Evolutionary conservation across 805 yeast species (phyloP).

Genomic region (Candida wancherniae): DNA sequence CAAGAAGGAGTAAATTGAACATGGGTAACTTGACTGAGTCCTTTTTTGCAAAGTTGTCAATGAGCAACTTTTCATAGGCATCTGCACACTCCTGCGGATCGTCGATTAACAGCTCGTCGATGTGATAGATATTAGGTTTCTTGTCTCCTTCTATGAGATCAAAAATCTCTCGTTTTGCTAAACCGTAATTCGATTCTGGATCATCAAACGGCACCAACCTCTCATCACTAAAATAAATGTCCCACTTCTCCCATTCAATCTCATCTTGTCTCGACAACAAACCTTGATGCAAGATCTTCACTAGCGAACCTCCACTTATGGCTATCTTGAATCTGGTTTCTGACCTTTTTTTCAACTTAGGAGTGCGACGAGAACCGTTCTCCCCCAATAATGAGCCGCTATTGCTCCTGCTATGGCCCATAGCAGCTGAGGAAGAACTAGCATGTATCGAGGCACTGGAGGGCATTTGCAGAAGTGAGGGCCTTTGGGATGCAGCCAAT

Average conservation of each 20-base stretch:
- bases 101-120: slow-evolving; percentile 67
- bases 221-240: slow-evolving; percentile 93
- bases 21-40: slow-evolving; percentile 94
- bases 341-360: slow-evolving; percentile 46
- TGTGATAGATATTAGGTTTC: slow-evolving; percentile 74
- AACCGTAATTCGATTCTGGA: slow-evolving; percentile 85
- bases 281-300: slow-evolving; percentile 84
- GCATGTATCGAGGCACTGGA: slow-evolving; percentile 10
- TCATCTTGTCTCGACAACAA: slow-evolving; percentile 63
- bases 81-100: slow-evolving; percentile 95
- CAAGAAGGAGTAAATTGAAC: slow-evolving; percentile 85
- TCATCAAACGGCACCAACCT: slow-evolving; percentile 84
- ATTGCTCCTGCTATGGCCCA: slow-evolving; percentile 14
- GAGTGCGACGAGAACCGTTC: slow-evolving; percentile 10
- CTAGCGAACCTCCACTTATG: slow-evolving; percentile 86
- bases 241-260: slow-evolving; percentile 92
- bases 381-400: slow-evolving; percentile 9
- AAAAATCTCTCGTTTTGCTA: slow-evolving; percentile 74
- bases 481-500: slow-evolving; percentile 20
- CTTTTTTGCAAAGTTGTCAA: slow-evolving; percentile 89
- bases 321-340: slow-evolving; percentile 84
- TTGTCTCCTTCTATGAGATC: slow-evolving; percentile 55
- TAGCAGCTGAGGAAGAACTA: neutral
- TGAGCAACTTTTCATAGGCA: slow-evolving; percentile 77
- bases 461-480: slow-evolving; percentile 11